phyloP scores from a whole-genome alignment of 371 early-diverging fungal species.

The Homolaphlyctis polyrhiza region DNA sequence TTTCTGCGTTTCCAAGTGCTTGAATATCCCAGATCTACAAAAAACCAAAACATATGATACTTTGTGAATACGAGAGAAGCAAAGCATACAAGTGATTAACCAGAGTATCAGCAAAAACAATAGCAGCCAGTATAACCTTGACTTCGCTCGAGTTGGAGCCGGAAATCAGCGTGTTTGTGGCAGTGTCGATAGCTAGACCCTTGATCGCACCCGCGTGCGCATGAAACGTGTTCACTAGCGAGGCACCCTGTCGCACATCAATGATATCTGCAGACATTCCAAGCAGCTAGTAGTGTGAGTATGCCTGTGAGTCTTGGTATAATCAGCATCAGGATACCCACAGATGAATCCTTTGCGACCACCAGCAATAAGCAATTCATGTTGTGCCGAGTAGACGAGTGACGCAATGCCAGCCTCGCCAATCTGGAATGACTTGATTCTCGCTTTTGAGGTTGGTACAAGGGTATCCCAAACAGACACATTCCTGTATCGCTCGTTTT shows the following conservation, averaged over 20 bases:
- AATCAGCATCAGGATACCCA: constrained; percentile 23
- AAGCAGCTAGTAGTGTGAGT: background rate
- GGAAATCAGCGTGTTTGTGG: constrained; percentile 54
- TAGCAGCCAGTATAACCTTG: too few species aligned
- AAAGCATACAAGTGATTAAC: background rate
- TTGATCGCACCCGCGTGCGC: constrained; percentile 68
- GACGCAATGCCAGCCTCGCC: constrained; percentile 59
- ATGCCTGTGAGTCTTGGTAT: background rate
- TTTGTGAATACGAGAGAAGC: background rate
- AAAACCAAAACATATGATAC: too few species aligned
- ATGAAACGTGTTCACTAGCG: constrained; percentile 57
- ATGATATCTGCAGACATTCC: constrained; percentile 68
- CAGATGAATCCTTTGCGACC: constrained; percentile 74
- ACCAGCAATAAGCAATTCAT: constrained; percentile 63
- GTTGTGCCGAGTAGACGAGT: constrained; percentile 56
- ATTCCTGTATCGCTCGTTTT: constrained; percentile 31
- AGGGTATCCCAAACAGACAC: constrained; percentile 75
- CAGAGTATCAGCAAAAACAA: background rate
- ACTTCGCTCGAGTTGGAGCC: constrained; percentile 45
- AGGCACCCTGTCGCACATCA: constrained; percentile 65
- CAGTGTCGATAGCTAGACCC: constrained; percentile 59
- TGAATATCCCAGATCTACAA: constrained; percentile 1
- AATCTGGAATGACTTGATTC: constrained; percentile 45
- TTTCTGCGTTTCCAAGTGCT: constrained; percentile 5
- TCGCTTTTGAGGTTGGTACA: constrained; percentile 55